Conservation (phyloP, 805 yeast species). For the Kodamaea kaohsiungensis region DNA sequence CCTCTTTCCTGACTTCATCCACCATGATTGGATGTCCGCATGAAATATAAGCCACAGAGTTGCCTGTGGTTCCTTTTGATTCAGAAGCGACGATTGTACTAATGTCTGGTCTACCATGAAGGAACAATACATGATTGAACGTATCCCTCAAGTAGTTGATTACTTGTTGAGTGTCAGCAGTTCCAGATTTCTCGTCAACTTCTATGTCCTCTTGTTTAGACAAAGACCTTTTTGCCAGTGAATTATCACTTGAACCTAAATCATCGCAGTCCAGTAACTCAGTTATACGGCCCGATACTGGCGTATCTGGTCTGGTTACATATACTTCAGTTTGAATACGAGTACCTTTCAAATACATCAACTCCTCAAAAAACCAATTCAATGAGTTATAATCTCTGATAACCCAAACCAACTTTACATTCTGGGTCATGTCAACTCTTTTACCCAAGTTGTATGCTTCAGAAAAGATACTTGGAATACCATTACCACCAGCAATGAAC, state of each 20-base stretch:
- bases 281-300: neutral
- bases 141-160: neutral
- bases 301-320: slow-evolving; percentile 27
- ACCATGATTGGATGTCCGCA: slow-evolving; percentile 67
- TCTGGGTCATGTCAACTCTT: neutral
- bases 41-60: slow-evolving; percentile 49
- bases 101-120: slow-evolving; percentile 46
- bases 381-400: slow-evolving; percentile 54
- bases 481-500: slow-evolving; percentile 40
- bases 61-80: slow-evolving; percentile 35
- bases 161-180: neutral
- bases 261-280: neutral
- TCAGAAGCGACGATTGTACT: slow-evolving; percentile 37
- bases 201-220: neutral
- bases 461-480: slow-evolving; percentile 39
- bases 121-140: slow-evolving; percentile 15
- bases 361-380: slow-evolving; percentile 48
- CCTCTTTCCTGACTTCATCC: slow-evolving; percentile 53
- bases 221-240: neutral
- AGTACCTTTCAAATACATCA: slow-evolving; percentile 24
- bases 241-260: neutral
- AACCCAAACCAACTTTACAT: slow-evolving; percentile 54
- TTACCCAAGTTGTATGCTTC: slow-evolving; percentile 29
- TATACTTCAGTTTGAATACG: slow-evolving; percentile 32
- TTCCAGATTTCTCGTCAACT: neutral